Evolutionary conservation across 345 rosid genomes (phyloP), one percentile per base, ranked within the genome.

Genomic region (Linum usitatissimum): DNA sequence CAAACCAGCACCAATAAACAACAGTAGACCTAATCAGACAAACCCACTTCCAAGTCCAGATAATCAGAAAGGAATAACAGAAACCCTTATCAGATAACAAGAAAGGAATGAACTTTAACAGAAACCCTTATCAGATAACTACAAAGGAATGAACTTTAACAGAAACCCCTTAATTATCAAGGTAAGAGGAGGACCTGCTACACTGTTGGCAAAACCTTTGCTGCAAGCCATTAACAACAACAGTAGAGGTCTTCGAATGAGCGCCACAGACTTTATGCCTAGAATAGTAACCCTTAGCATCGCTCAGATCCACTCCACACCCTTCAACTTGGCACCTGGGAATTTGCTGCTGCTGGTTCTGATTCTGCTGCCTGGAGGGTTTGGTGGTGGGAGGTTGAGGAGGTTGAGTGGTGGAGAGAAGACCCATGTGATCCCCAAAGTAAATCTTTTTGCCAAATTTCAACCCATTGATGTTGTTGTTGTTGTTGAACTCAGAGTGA

Each of bases 131-230:
- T 1, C 38, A 34, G 38, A 34, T 34, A 34, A 34, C 38, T 4
- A 34, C 0, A 34, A 57, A 10, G 53, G 19, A 49, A 21, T 12
- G 13, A 19, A 53, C 9, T 15, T 7, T 18, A 21, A 21, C 17
- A 54, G 18, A 18, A 40, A 65, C 65, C 15, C 28, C 28, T 23
- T 23, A 23, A 23, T 23, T 23, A 23, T 23, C 28, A 23, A 23
- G 28, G 28, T 23, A 10, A 45, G 10, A 1, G 4, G 17, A 68
- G 38, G 5, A 93, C 99, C 97, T 87, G 85, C 99, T 93, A 64
- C 99, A 93, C 81, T 93, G 99, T 72, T 93, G 98, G 78, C 98
- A 91, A 76, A 91, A 91, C 76, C 99, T 83, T 78, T 93, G 97
- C 74, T 84, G 80, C 54, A 90, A 75, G 68, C 96, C 97, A 64